Evolutionary conservation across 495 filamentous ascomycete genomes (phyloP).

Genomic region (Xylaria castorea): DNA sequence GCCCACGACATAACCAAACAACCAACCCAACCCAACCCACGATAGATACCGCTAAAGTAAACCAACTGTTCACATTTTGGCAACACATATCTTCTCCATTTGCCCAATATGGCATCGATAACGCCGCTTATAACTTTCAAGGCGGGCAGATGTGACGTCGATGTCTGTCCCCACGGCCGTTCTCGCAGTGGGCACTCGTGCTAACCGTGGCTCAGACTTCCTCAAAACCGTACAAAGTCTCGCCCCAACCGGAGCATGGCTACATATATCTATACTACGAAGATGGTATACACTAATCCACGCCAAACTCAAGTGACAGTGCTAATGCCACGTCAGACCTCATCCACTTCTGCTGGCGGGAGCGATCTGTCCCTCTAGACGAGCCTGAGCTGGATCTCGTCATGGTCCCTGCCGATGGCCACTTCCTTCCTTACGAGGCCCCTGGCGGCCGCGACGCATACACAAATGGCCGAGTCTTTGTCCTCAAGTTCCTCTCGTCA

Average conservation of each 20-base stretch:
- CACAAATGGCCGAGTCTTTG: slow-evolving; percentile 90
- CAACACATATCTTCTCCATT: not conserved
- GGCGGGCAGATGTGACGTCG: slow-evolving; percentile 87
- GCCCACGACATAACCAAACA: slow-evolving; percentile 2
- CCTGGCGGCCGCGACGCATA: slow-evolving; percentile 56
- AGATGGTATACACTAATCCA: slow-evolving; percentile 66
- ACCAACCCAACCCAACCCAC: not conserved
- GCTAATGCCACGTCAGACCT: slow-evolving; percentile 63
- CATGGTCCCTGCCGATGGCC: slow-evolving; percentile 75
- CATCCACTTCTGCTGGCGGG: slow-evolving; percentile 95
- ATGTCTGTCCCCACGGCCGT: slow-evolving; percentile 63
- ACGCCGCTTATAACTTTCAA: slow-evolving; percentile 93
- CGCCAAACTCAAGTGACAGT: not conserved
- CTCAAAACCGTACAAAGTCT: slow-evolving; percentile 68
- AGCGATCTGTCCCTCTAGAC: slow-evolving; percentile 43
- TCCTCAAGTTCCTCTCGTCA: slow-evolving; percentile 93
- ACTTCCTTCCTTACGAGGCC: slow-evolving; percentile 79
- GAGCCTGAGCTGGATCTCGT: slow-evolving; percentile 44
- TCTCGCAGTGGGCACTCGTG: slow-evolving; percentile 17
- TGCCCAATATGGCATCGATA: slow-evolving; percentile 69
- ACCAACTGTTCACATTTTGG: not conserved
- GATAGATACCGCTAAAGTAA: slow-evolving; percentile 8
- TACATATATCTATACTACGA: slow-evolving; percentile 94
- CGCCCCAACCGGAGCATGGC: slow-evolving; percentile 72
- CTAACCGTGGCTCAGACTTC: slow-evolving; percentile 58